phyloP scores from a whole-genome alignment of 2,329 filamentous ascomycete species.

The Corinectria fuckeliana region DNA sequence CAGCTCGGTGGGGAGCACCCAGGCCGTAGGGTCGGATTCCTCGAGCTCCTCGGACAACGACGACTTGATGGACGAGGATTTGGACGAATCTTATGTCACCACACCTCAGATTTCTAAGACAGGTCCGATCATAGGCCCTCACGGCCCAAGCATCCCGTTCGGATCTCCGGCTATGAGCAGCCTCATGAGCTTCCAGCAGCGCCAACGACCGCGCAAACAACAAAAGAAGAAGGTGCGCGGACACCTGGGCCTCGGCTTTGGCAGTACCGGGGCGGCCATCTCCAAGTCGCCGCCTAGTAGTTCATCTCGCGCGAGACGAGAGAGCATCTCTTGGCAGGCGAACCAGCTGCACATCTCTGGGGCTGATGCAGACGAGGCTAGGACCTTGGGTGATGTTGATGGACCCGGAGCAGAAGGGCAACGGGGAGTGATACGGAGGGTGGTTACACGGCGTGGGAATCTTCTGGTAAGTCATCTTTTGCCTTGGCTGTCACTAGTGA shows the following conservation, averaged over 20 bases:
- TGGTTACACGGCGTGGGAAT: slow-evolving; percentile 87
- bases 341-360: slow-evolving; percentile 85
- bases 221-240: slow-evolving; percentile 62
- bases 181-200: slow-evolving; percentile 82
- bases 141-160: slow-evolving; percentile 65
- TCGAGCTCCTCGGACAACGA: slow-evolving; percentile 77
- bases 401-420: slow-evolving; percentile 62
- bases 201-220: slow-evolving; percentile 75
- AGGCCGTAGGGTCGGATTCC: slow-evolving; percentile 75
- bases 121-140: slow-evolving; percentile 51
- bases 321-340: slow-evolving; percentile 89
- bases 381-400: slow-evolving; percentile 69
- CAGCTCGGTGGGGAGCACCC: slow-evolving; percentile 79
- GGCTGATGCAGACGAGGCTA: slow-evolving; percentile 69
- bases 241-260: slow-evolving; percentile 58
- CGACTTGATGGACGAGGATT: slow-evolving; percentile 74
- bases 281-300: slow-evolving; percentile 77
- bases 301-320: slow-evolving; percentile 67
- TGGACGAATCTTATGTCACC: slow-evolving; percentile 79
- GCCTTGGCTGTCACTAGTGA: neutral
- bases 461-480: slow-evolving; percentile 70
- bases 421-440: slow-evolving; percentile 79
- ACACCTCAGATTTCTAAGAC: slow-evolving; percentile 79
- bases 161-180: slow-evolving; percentile 76
- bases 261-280: slow-evolving; percentile 50